Evolutionary conservation across 2,329 filamentous ascomycete genomes (phyloP).

Genomic region (Bipolaris victoriae): DNA sequence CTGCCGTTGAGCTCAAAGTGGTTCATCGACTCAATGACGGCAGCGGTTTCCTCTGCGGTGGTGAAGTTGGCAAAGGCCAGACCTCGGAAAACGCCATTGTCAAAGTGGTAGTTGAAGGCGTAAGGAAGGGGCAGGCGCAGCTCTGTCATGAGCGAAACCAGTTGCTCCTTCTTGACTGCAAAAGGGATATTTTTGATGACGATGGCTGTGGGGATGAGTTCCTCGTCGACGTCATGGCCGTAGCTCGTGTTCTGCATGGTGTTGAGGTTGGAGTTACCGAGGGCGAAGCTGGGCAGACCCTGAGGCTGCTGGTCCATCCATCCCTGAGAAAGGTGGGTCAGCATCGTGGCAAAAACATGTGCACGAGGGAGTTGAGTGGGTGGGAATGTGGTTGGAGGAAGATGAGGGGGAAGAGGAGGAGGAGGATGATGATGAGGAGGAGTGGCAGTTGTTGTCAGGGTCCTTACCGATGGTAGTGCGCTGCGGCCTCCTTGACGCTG

Average conservation of each 20-base stretch:
- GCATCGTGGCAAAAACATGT: neutral
- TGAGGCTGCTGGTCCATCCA: slow-evolving; percentile 64
- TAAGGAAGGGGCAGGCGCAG: slow-evolving; percentile 93
- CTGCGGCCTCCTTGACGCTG: slow-evolving; percentile 57
- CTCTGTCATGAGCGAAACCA: slow-evolving; percentile 92
- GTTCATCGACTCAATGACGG: slow-evolving; percentile 93
- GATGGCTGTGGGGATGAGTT: slow-evolving; percentile 96
- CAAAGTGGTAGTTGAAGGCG: slow-evolving; percentile 99
- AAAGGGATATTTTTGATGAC: slow-evolving; percentile 99
- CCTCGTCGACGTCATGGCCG: slow-evolving; percentile 69
- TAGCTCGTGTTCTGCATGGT: slow-evolving; percentile 52
- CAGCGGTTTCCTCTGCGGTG: slow-evolving; percentile 88
- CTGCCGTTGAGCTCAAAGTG: slow-evolving; percentile 93
- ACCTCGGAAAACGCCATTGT: slow-evolving; percentile 95
- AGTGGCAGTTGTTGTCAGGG: neutral
- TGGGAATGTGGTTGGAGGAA: neutral
- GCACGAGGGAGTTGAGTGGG: neutral
- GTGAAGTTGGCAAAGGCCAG: slow-evolving; percentile 98
- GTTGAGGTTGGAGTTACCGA: slow-evolving; percentile 45
- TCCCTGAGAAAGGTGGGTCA: slow-evolving; percentile 52
- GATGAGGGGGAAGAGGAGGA: too few relatives aligned
- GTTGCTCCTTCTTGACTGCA: slow-evolving; percentile 94
- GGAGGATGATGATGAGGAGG: too few relatives aligned
- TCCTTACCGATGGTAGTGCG: slow-evolving; percentile 75
- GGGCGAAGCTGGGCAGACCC: slow-evolving; percentile 50